Percentiles rank a stretch among this genome's conserved stretches.
Conservation (phyloP, 176 grass and related monocot genomes). For the Hsuehochloa calcarea region DNA sequence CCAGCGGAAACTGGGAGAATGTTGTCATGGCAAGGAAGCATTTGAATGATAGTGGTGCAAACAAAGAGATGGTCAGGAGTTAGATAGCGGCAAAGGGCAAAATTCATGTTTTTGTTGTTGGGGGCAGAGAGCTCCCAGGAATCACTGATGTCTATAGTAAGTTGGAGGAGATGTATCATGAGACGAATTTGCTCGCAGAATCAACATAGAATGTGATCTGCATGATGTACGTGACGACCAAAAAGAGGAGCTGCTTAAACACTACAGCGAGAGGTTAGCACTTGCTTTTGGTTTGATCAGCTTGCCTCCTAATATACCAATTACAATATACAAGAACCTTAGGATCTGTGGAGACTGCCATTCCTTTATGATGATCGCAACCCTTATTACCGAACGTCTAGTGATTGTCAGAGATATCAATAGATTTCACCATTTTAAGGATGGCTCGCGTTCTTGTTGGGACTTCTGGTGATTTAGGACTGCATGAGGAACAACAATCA, state of each 20-base stretch:
- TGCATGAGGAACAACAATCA: constrained; percentile 4
- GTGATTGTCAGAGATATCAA: constrained; percentile 48
- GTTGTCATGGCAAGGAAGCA: constrained; percentile 47
- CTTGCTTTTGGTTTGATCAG: constrained; percentile 47
- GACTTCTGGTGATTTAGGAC: constrained; percentile 50
- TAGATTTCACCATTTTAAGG: constrained; percentile 41
- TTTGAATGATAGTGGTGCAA: constrained; percentile 59
- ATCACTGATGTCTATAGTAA: constrained; percentile 34
- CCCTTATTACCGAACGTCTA: constrained; percentile 26
- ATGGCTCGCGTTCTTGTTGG: constrained; percentile 43
- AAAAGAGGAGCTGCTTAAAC: constrained; percentile 50
- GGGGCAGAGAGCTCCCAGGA: constrained; percentile 39
- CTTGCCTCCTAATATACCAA: constrained; percentile 37
- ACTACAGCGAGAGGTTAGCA: constrained; percentile 48
- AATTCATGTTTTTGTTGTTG: constrained; percentile 40
- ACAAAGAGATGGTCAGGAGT: constrained; percentile 60
- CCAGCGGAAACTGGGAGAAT: constrained; percentile 51
- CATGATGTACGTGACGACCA: constrained; percentile 43
- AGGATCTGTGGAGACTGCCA: constrained; percentile 49
- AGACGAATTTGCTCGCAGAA: constrained; percentile 30
- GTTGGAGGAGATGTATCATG: constrained; percentile 37
- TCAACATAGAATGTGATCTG: constrained; percentile 39
- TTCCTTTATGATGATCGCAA: constrained; percentile 41
- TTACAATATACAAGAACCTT: constrained; percentile 53
- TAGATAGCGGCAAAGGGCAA: constrained; percentile 54